Conservation (phyloP, 2,329 filamentous ascomycete genomes). For the Pseudonectria foliicola region DNA sequence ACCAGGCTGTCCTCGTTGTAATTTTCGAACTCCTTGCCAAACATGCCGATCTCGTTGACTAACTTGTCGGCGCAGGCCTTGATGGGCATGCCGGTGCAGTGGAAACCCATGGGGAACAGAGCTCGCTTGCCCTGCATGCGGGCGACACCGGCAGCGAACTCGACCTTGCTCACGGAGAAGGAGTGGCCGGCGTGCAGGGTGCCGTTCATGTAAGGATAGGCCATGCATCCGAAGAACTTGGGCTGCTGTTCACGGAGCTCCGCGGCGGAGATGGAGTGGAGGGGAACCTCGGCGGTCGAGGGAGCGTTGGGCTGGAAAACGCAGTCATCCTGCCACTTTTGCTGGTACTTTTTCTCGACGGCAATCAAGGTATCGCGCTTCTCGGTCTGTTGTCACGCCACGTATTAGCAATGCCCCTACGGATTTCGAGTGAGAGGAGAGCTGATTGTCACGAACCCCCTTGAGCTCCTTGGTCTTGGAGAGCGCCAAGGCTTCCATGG, state of each 20-base stretch:
- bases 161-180: conserved; percentile 87
- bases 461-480: conserved; percentile 57
- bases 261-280: conserved; percentile 63
- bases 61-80: conserved; percentile 97
- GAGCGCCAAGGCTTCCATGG: conserved; percentile 44
- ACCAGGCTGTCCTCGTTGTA: conserved; percentile 59
- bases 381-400: conserved; percentile 54
- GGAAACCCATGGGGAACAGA: conserved; percentile 88
- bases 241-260: conserved; percentile 75
- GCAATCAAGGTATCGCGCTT: conserved; percentile 78
- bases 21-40: conserved; percentile 77
- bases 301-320: conserved; percentile 87
- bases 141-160: conserved; percentile 81
- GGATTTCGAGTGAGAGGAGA: not conserved
- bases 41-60: conserved; percentile 78
- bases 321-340: conserved; percentile 43
- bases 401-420: conserved; percentile 1
- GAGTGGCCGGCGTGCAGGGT: conserved; percentile 85
- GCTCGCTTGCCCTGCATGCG: conserved; percentile 85
- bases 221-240: conserved; percentile 72
- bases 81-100: conserved; percentile 93
- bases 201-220: conserved; percentile 70
- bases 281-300: conserved; percentile 66
- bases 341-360: conserved; percentile 88
- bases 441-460: conserved; percentile 36